These are phyloP conservation scores for Balamuthia mandrillaris DNA, from an alignment of 208 protist genomes.

Conservation along the genomic window DNA sequence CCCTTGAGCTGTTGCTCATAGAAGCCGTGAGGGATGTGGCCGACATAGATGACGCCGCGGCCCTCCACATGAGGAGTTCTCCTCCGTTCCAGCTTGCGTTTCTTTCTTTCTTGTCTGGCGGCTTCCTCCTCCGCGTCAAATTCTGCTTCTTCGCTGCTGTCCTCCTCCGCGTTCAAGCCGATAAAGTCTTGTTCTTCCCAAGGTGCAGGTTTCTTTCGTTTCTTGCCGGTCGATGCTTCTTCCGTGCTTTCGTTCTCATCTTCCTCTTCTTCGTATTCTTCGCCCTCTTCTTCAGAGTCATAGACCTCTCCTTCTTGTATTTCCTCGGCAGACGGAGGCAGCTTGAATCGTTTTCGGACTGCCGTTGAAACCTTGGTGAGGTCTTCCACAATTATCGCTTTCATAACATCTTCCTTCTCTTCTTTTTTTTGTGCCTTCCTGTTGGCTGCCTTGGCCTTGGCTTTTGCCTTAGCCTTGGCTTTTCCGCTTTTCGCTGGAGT, in stretches of 20 bases:
- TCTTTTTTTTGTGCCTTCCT: background rate
- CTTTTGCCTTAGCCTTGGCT: background rate
- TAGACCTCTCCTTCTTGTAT: background rate
- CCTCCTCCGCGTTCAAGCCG: background rate
- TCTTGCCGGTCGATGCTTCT: too few relatives aligned
- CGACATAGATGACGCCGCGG: constrained; percentile 51
- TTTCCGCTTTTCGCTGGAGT: background rate
- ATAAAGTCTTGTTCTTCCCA: too few relatives aligned
- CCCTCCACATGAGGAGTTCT: background rate
- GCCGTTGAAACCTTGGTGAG: too few relatives aligned
- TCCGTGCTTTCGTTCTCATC: background rate
- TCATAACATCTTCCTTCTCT: too few relatives aligned
- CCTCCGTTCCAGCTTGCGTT: too few relatives aligned
- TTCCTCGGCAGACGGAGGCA: background rate
- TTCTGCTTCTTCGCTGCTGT: background rate
- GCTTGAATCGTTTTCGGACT: too few relatives aligned
- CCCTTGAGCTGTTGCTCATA: constrained; percentile 51
- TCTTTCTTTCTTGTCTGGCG: background rate
- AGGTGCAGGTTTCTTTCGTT: too few relatives aligned
- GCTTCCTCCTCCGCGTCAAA: background rate
- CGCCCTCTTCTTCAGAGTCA: background rate
- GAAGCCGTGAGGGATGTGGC: constrained; percentile 58
- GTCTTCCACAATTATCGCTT: too few relatives aligned
- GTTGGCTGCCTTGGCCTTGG: background rate
- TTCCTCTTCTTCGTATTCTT: background rate